Evolutionary conservation across 805 yeast species (phyloP).

Genomic region (Cyberlindnera xylosilytica): DNA sequence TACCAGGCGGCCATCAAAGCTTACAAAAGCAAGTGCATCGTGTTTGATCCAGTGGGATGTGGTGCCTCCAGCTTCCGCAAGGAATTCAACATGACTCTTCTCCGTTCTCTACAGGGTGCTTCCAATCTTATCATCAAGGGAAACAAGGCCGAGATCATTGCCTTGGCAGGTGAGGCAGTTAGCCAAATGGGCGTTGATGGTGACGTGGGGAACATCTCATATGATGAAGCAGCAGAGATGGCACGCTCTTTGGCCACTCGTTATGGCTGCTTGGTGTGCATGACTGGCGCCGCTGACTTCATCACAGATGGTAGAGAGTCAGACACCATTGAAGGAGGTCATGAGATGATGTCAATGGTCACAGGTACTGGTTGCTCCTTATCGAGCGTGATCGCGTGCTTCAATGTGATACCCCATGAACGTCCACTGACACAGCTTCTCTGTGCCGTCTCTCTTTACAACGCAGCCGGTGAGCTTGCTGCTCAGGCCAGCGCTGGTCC

Average conservation of each 20-base stretch:
- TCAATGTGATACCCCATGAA: too few species aligned
- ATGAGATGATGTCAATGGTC: constrained; percentile 56
- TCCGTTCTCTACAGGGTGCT: constrained; percentile 52
- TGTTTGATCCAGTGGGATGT: constrained; percentile 91
- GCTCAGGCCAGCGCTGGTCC: constrained; percentile 4
- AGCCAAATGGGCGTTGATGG: constrained; percentile 77
- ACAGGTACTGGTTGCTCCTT: constrained; percentile 86
- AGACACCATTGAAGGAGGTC: constrained; percentile 51
- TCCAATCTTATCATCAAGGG: constrained; percentile 65
- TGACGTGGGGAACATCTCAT: too few species aligned
- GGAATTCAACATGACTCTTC: constrained; percentile 42
- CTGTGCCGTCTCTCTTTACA: too few species aligned
- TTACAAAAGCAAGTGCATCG: constrained; percentile 59
- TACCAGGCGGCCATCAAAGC: constrained; percentile 50
- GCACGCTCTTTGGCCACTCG: too few species aligned
- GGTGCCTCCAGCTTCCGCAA: constrained; percentile 71
- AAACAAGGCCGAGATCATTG: constrained; percentile 73
- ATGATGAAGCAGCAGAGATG: too few species aligned
- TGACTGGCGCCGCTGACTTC: constrained; percentile 62
- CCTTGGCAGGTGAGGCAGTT: constrained; percentile 48
- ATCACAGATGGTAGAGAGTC: constrained; percentile 27
- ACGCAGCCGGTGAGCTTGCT: constrained; percentile 3
- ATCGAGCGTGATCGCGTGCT: constrained; percentile 67
- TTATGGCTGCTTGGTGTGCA: constrained; percentile 58
- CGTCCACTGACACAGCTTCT: too few species aligned